Evolutionary conservation across 106 monocot genomes (phyloP), one percentile per base, ranked within the genome.

Genomic region (Triglochin maritima): DNA sequence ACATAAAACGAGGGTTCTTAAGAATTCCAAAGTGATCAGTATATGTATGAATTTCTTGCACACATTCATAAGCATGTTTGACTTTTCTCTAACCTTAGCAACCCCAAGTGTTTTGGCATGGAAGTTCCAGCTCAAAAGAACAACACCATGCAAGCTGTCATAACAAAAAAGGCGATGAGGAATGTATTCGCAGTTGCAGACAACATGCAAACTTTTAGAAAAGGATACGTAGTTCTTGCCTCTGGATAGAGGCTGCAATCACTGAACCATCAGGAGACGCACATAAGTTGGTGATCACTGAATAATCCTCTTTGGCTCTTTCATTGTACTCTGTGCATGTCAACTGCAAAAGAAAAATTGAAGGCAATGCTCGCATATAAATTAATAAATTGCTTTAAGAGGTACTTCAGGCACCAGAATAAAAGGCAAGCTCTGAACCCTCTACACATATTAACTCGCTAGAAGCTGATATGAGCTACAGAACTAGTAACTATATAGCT

Each of bases 101-200:
- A 81, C 16, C 55, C 72, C 70, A 72, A 95, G 65, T 51, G 15
- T 79, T 76, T 57, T 77, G 52, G 60, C 15, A 49, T 69, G 16
- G 41, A 75, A 73, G 49, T 87, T 65, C 57, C 83, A 90, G 17
- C 63, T 81, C 45, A 95, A 68, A 77, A 95, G 78, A 58, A 81
- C 51, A 57, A 95, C 68, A 50, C 90, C 87, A 76, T 80, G 70
- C 11, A 87, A 89, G 56, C 94, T 95, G 89, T 59, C 66, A 57
- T 15, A 41, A 59, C 62, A 47, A 75, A 71, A 64, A 5, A 65
- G 52, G 7, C 4, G 44, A 7, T 49, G 16, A 72, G 59, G 44
- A 12, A 11, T 4, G 6, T 10, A 64, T 44, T 8, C 6, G 13
- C 0, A 47, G 4, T 44, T 64, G 17, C 59, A 17, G 11, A 59